Evolutionary conservation across 129 eudicot species (phyloP).

Genomic region (Escallonia herrerae): DNA sequence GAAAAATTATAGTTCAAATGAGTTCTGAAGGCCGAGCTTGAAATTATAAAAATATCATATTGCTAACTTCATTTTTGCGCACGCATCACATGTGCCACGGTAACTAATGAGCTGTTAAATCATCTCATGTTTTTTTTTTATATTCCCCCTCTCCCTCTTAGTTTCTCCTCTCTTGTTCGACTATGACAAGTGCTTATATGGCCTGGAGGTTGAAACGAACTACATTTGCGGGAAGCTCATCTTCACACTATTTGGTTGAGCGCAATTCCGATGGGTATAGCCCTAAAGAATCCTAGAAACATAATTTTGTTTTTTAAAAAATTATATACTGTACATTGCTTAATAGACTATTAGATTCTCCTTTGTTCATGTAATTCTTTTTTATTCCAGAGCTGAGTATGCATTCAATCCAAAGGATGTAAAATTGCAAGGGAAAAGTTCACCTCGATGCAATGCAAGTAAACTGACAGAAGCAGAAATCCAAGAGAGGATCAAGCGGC

Average conservation of each 20-base stretch:
- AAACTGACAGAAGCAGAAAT: slow-evolving; percentile 67
- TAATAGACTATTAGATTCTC: too few species aligned
- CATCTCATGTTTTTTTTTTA: neutral
- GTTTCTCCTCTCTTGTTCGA: neutral
- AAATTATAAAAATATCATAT: too few species aligned
- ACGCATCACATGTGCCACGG: too few species aligned
- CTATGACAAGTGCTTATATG: neutral
- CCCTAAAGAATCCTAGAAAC: slow-evolving; percentile 3
- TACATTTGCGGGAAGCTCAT: slow-evolving; percentile 33
- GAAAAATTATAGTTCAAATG: too few species aligned
- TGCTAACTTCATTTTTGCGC: too few species aligned
- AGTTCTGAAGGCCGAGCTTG: too few species aligned
- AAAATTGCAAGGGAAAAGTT: slow-evolving; percentile 27
- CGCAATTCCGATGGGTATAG: slow-evolving; percentile 59
- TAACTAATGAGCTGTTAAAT: neutral
- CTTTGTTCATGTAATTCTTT: neutral
- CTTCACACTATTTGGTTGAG: slow-evolving; percentile 40
- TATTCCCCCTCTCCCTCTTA: neutral
- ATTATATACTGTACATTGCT: too few species aligned
- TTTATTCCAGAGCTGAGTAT: slow-evolving; percentile 44
- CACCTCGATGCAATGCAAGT: slow-evolving; percentile 19
- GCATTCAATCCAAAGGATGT: slow-evolving; percentile 88
- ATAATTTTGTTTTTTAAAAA: neutral
- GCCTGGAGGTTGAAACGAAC: slow-evolving; percentile 45
- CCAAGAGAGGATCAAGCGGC: slow-evolving; percentile 60